Base-by-base conservation (phyloP, 1,284 basidiomycete species). In the Athelia psychrophila region DNA sequence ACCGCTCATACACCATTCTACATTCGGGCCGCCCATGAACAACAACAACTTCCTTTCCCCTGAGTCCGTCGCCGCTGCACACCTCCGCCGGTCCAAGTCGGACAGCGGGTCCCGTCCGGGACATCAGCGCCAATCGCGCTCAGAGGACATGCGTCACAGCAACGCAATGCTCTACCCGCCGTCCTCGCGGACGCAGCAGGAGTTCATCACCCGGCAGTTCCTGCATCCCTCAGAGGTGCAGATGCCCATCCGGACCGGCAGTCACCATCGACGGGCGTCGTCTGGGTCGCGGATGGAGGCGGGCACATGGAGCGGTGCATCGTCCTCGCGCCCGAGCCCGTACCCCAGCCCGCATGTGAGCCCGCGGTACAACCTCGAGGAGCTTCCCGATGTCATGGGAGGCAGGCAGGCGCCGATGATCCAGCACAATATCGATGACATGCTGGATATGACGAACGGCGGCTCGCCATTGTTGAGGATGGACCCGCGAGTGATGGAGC, bases 291-390 rank as follows among this genome's bases (percentile, higher is more conserved):
- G 81, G 5, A 74, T 75, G 38, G 77, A 49, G 66, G 73, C 57
- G 50, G 54, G 63, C 42, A 48, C 57, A n/a, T 52, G 66, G 63
- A 65, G 65, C 48, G 50, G 48, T 27, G 50, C 56, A 24, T 52
- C 49, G 18, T 59, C 59, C 3, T 42, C 62, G 38, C 69, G 79
- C 1, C 62, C 76, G 10, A 78, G 73, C 44, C 83, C 83, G 2
- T 84, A 84, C 57, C 81, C 81, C 0, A 78, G 75, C 49, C 83
- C 83, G 23, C 74, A 77, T 49, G 79, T 76, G n/a, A 80, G 78
- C 55, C 58, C 58, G 25, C 44, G 57, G 15, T 48, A 30, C 18
- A 49, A 48, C 22, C 50, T 46, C 22, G 46, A 53, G 9, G 58
- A 60, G 4, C 47, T 60, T 30, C 58, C 58, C 19, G 38, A 49